Base-by-base conservation (phyloP, 768 basidiomycete species). In the Boletus sensibilis region DNA sequence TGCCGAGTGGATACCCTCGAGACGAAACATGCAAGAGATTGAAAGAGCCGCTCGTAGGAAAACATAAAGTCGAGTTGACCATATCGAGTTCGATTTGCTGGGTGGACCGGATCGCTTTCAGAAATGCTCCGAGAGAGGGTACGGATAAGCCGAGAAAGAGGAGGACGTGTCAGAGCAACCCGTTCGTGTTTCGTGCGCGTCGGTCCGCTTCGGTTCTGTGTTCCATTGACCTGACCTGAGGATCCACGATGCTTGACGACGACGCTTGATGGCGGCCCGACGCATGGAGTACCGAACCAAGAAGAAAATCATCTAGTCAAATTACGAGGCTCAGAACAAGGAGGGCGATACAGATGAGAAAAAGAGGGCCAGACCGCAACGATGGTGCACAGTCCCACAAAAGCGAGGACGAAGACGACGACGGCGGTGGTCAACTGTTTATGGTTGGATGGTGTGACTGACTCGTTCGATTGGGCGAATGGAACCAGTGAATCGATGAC, bases 211-310 rank as follows among this genome's bases (percentile, higher is more conserved):
- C 23, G 58, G 33, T 55, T 64, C 62, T 41, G 35, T 53, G 39
- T 61, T 63, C 64, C 65, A 66, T 21, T 58, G 64, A 4, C 58
- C 55, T 0, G 64, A 57, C 42, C 50, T 41, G 52, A 66, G 58
- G 50, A 65, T 66, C 64, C 64, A 66, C n/a, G 61, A 66, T 9
- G 59, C 62, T 55, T 67, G 65, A 55, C 65, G 62, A 44, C 64
- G 64, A 27, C 62, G 56, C 40, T 67, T 64, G 52, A 64, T 29
- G 18, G 57, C 62, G 18, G 57, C 50, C 5, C 56, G 56, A 48
- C 48, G 62, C 51, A 64, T 59, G 18, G 29, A 53, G 46, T 52
- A 55, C 33, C 57, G 62, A 43, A 64, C 65, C 18, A 56, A 1
- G 39, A 64, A 45, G 25, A 64, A 45, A n/a, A 37, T n/a, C 23